Evolutionary conservation across 139 green algal genomes (phyloP), one percentile per base, ranked within the genome.

Genomic region (Limnomonas spitsbergensis): DNA sequence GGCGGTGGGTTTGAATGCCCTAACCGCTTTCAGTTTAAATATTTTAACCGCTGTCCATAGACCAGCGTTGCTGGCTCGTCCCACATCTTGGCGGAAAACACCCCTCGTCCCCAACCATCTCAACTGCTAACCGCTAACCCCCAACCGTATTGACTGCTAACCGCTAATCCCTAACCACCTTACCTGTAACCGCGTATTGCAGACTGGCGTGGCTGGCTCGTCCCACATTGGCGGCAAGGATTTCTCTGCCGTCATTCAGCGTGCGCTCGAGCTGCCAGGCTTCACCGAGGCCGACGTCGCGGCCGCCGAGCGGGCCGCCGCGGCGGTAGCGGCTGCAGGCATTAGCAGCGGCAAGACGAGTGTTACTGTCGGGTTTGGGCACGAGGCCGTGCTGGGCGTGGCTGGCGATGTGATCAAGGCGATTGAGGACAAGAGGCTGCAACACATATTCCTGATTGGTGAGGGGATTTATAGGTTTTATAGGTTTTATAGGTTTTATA

Each of bases 301-400:
- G 37, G 34, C 73, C 1, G 73, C 37, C 2, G 61, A 69, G 2
- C 35, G 52, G 6, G 52, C 39, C 6, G 52, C 20, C 14, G 3
- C 3, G 4, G 47, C 35, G 2, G 34, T 32, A 3, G 37, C 35
- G 1, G 20, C 27, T 40, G 79, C 54, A 66, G 39, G 27, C 1
- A 31, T 47, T 26, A 24, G 38, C 24, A 14, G 14, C 39, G 31
- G 53, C 35, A 79, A 75, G 71, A 67, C 61, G 1, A 38, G 1
- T 2, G 66, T 89, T 9, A 89, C 86, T 37, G 81, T 85, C 1
- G 88, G 86, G 38, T 90, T 90, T 75, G 87, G 84, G 14, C 81
- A 90, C 71, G 69, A 90, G 24, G 80, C 79, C 1, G 78, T 91
- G 38, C 80, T 92, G 66, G 53, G 66, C 14, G 84, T 87, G 26